phyloP scores from a whole-genome alignment of 768 basidiomycete species.

The Pulveroboletus sp. region DNA sequence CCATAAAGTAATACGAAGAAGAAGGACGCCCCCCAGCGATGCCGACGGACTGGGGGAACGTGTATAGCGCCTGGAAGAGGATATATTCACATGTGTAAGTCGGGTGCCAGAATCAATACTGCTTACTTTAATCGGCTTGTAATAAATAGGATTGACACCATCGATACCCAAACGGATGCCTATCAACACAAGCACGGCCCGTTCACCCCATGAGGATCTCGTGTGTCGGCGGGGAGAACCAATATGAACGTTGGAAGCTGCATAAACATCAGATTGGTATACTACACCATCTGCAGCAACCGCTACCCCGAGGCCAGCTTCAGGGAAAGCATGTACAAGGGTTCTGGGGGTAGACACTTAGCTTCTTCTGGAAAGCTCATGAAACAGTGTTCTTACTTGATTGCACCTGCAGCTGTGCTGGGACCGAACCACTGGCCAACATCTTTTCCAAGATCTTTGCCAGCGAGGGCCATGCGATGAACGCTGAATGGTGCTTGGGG shows the following conservation, averaged over 20 bases:
- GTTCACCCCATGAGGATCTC: slow-evolving; percentile 63
- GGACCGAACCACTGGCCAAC: slow-evolving; percentile 99
- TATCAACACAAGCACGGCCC: slow-evolving; percentile 81
- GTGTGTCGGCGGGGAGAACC: slow-evolving; percentile 30
- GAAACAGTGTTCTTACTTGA: slow-evolving; percentile 59
- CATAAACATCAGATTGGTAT: slow-evolving; percentile 81
- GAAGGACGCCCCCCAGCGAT: slow-evolving; percentile 95
- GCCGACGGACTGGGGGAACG: slow-evolving; percentile 92
- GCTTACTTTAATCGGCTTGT: slow-evolving; percentile 73
- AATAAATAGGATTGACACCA: slow-evolving; percentile 92
- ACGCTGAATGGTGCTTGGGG: slow-evolving; percentile 88
- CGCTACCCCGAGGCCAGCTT: slow-evolving; percentile 74
- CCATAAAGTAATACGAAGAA: slow-evolving; percentile 98
- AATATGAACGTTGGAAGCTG: slow-evolving; percentile 50
- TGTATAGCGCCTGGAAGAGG: slow-evolving; percentile 64
- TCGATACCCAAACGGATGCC: slow-evolving; percentile 86
- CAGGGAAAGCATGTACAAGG: slow-evolving; percentile 73
- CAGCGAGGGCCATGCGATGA: slow-evolving; percentile 92
- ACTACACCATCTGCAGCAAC: slow-evolving; percentile 79
- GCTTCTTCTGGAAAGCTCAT: background rate
- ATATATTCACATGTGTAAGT: background rate
- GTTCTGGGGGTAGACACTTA: slow-evolving; percentile 42
- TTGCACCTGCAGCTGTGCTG: slow-evolving; percentile 93
- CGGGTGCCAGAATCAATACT: background rate
- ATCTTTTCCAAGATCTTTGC: slow-evolving; percentile 91